These are phyloP conservation scores for Aspergillus diversus DNA, from an alignment of 495 filamentous ascomycete species.

Conservation along the genomic window DNA sequence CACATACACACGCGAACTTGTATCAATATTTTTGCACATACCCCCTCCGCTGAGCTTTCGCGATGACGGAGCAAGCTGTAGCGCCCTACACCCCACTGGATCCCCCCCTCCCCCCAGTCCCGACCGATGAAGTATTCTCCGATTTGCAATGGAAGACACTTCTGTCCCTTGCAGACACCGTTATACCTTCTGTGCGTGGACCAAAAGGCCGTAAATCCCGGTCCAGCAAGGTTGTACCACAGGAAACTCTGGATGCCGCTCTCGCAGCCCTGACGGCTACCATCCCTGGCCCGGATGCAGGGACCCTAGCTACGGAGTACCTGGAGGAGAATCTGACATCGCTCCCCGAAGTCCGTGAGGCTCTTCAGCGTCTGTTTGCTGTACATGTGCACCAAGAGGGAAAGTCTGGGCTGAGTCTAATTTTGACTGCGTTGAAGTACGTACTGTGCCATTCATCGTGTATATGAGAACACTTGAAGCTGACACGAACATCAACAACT, in stretches of 20 bases:
- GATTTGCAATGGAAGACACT: constrained; percentile 59
- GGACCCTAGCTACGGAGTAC: constrained; percentile 43
- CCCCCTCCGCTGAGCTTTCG: background rate
- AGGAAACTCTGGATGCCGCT: constrained; percentile 39
- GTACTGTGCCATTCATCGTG: constrained; percentile 17
- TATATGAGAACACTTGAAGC: constrained; percentile 9
- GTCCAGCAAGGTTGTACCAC: constrained; percentile 38
- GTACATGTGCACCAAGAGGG: constrained; percentile 50
- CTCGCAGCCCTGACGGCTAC: constrained; percentile 31
- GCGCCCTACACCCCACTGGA: constrained; percentile 41
- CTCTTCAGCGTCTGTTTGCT: constrained; percentile 48
- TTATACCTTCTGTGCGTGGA: constrained; percentile 55
- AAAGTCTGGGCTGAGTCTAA: constrained; percentile 51
- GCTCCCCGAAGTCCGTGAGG: constrained; percentile 48
- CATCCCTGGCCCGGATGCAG: constrained; percentile 36
- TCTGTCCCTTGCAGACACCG: constrained; percentile 56
- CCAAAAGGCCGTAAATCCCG: constrained; percentile 29
- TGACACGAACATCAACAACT: constrained; percentile 9
- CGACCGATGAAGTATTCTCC: constrained; percentile 44
- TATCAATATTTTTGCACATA: background rate
- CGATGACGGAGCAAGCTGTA: constrained; percentile 33
- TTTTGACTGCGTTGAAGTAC: constrained; percentile 60
- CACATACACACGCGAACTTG: background rate
- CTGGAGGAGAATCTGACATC: constrained; percentile 54
- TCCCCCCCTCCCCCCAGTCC: constrained; percentile 47